Conservation (phyloP, 2,329 filamentous ascomycete genomes). For the Fusarium hainanense region DNA sequence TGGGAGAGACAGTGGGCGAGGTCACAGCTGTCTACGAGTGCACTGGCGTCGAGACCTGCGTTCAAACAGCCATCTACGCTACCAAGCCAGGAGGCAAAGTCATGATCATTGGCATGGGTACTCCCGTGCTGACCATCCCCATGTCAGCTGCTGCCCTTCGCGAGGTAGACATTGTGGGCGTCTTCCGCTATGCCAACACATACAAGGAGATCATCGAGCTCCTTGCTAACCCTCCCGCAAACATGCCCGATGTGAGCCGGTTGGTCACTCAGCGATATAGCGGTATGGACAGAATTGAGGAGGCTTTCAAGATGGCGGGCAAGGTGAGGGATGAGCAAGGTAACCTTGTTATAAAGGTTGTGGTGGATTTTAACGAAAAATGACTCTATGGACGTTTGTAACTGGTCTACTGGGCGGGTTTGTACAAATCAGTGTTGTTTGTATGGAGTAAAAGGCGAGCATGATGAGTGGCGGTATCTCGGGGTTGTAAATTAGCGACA, state of each 20-base stretch:
- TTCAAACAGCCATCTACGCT: constrained; percentile 78
- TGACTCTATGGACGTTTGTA: constrained; percentile 25
- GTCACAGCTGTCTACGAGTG: constrained; percentile 79
- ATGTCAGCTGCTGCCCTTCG: constrained; percentile 75
- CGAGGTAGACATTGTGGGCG: constrained; percentile 77
- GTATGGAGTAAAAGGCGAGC: constrained; percentile 29
- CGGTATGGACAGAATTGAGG: constrained; percentile 70
- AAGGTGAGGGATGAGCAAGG: constrained; percentile 76
- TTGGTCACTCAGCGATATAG: constrained; percentile 77
- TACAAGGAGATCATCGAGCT: constrained; percentile 69
- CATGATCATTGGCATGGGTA: constrained; percentile 79
- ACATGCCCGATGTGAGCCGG: constrained; percentile 72
- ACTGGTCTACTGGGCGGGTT: constrained; percentile 6
- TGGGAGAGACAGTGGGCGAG: constrained; percentile 66
- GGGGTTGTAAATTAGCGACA: constrained; percentile 5
- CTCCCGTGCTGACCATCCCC: constrained; percentile 74
- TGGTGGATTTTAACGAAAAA: constrained; percentile 61
- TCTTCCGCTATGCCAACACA: constrained; percentile 80
- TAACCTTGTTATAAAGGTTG: constrained; percentile 79
- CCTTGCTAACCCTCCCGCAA: constrained; percentile 59
- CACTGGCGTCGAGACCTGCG: constrained; percentile 80
- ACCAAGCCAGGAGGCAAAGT: constrained; percentile 76
- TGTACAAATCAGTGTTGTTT: constrained; percentile 13
- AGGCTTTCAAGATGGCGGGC: constrained; percentile 78
- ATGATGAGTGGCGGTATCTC: constrained; percentile 5